These are phyloP conservation scores for Metschnikowia lachancei DNA, from an alignment of 805 yeast genomes.

Conservation along the genomic window DNA sequence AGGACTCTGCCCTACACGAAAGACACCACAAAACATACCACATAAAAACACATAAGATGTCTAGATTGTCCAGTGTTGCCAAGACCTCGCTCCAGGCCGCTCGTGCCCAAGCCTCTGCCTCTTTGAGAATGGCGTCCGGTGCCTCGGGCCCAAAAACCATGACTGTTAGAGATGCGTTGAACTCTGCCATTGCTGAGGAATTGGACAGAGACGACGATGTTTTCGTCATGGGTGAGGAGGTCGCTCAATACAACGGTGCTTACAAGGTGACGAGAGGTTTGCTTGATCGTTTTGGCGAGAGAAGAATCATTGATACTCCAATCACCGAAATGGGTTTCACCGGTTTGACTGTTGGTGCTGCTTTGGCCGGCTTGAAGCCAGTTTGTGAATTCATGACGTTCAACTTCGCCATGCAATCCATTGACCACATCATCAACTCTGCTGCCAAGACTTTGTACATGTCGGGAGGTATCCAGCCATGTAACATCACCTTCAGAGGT, in stretches of 20 bases:
- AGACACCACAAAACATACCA: background rate
- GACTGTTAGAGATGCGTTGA: constrained; percentile 96
- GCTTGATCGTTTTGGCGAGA: constrained; percentile 91
- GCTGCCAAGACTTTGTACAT: constrained; percentile 98
- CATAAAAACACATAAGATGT: constrained; percentile 16
- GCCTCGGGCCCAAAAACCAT: constrained; percentile 55
- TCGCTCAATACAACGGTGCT: constrained; percentile 99
- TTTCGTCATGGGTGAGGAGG: constrained; percentile 97
- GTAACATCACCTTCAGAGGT: constrained; percentile 97
- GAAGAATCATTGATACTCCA: constrained; percentile 93
- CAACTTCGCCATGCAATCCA: constrained; percentile 99
- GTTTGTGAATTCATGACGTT: constrained; percentile 98
- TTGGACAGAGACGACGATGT: constrained; percentile 93
- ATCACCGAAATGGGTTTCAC: constrained; percentile 99
- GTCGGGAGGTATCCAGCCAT: constrained; percentile 98
- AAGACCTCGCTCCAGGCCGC: constrained; percentile 43
- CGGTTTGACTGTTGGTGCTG: constrained; percentile 92
- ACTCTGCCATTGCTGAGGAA: constrained; percentile 94
- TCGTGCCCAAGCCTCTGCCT: constrained; percentile 24
- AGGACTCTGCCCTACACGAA: background rate
- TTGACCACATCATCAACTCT: constrained; percentile 96
- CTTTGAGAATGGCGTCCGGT: constrained; percentile 44
- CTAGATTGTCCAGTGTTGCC: constrained; percentile 37
- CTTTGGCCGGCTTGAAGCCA: constrained; percentile 95
- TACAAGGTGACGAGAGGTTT: constrained; percentile 95